Evolutionary conservation across 2,329 filamentous ascomycete genomes (phyloP).

Genomic region (Dothideomycetidae sp.): DNA sequence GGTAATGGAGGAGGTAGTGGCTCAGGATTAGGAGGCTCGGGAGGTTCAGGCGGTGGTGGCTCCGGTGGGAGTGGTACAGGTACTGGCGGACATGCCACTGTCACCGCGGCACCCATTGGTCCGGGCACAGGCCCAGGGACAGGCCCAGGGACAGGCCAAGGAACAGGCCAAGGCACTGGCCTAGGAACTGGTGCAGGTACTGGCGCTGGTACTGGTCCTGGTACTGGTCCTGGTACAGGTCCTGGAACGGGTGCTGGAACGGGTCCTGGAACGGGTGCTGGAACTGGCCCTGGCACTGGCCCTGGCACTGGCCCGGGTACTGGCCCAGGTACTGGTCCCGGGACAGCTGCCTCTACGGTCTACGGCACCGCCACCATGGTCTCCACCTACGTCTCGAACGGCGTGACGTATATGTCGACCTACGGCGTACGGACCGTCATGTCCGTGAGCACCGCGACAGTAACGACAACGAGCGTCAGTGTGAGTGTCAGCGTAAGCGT

Average conservation of each 20-base stretch:
- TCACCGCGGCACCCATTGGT: no score
- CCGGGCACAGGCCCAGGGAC: conserved; percentile 13
- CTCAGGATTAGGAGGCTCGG: no score
- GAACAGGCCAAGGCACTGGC: no score
- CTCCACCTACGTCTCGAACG: conserved; percentile 17
- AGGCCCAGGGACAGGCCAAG: conserved; percentile 10
- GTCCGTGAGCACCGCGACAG: conserved; percentile 15
- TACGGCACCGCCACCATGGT: conserved; percentile 16
- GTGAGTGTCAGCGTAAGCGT: conserved; percentile 10
- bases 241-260: conserved; percentile 9
- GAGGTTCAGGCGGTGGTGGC: no score
- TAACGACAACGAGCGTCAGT: conserved; percentile 16
- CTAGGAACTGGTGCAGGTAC: no score
- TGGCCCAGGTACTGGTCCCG: conserved; percentile 10
- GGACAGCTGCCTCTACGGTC: conserved; percentile 4
- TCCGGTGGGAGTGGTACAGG: no score
- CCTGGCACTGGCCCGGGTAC: conserved; percentile 12
- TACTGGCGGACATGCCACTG: no score
- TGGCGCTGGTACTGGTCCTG: conserved; percentile 9
- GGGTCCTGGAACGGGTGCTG: conserved; percentile 7
- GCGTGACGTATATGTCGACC: conserved; percentile 15
- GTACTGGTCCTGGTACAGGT: conserved; percentile 11
- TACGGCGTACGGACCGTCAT: conserved; percentile 18
- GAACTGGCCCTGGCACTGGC: conserved; percentile 7
- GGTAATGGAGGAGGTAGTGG: no score